A percentile compares a stretch with the other conserved stretches of the same genome.
Evolutionary conservation across 129 eudicot genomes (phyloP).

Genomic region (Flaveria trinervia): DNA sequence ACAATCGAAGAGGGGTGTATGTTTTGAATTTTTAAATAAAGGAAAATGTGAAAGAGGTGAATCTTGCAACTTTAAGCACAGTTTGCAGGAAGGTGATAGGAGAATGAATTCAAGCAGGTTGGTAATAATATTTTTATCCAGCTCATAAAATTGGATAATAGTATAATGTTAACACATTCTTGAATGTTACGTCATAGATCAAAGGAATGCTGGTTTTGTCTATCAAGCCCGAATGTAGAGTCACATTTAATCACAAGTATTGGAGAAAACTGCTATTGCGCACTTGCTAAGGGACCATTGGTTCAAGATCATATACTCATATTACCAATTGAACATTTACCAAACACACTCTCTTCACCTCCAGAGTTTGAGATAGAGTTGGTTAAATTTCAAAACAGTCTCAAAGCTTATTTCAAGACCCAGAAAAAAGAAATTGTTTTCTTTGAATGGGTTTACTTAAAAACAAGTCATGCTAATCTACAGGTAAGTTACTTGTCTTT

Average conservation of each 20-base stretch:
- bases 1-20: conserved; percentile 88
- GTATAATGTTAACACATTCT: background rate
- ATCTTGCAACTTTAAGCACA: conserved; percentile 83
- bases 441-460: conserved; percentile 80
- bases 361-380: conserved; percentile 70
- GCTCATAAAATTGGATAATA: background rate
- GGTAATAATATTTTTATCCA: background rate
- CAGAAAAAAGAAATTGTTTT: conserved; percentile 75
- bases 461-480: conserved; percentile 89
- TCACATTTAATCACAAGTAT: conserved; percentile 80
- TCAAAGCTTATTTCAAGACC: conserved; percentile 56
- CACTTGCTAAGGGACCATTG: conserved; percentile 89
- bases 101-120: conserved; percentile 61
- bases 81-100: conserved; percentile 60
- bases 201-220: conserved; percentile 97
- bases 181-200: conserved; percentile 50
- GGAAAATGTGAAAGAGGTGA: conserved; percentile 96
- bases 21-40: conserved; percentile 91
- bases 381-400: conserved; percentile 68
- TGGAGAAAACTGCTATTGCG: conserved; percentile 81
- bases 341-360: conserved; percentile 70
- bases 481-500: conserved; percentile 52
- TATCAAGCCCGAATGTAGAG: conserved; percentile 95
- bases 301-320: conserved; percentile 82
- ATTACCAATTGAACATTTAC: conserved; percentile 85